These are phyloP conservation scores for Babesia divergens DNA, from an alignment of 169 alveolate species.

Conservation along the genomic window DNA sequence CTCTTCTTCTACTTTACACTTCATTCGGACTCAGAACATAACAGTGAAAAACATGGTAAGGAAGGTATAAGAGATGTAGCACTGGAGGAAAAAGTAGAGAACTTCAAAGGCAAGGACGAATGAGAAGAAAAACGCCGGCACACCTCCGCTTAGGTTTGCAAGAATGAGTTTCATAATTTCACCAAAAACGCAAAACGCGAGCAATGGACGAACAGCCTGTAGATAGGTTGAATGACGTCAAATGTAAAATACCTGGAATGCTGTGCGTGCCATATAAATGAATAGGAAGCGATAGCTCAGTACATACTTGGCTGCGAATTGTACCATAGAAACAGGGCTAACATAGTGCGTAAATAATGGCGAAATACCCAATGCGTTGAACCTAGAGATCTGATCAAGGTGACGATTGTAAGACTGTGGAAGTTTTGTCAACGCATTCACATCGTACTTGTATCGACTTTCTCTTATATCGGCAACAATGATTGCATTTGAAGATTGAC, in stretches of 20 bases:
- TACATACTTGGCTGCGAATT: constrained; percentile 74
- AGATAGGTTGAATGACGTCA: background rate
- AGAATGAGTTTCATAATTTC: constrained; percentile 81
- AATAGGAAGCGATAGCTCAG: constrained; percentile 79
- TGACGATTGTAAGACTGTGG: constrained; percentile 43
- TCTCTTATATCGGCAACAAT: background rate
- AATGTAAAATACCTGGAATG: constrained; percentile 76
- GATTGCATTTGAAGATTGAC: constrained; percentile 4
- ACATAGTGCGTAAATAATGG: constrained; percentile 64
- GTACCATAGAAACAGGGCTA: constrained; percentile 69
- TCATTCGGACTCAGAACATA: constrained; percentile 67
- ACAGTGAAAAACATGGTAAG: constrained; percentile 86
- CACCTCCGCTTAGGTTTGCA: constrained; percentile 82
- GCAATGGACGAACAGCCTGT: constrained; percentile 84
- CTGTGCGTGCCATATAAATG: constrained; percentile 85
- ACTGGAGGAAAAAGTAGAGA: constrained; percentile 82
- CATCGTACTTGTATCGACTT: constrained; percentile 34
- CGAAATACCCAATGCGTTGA: constrained; percentile 32
- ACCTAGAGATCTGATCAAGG: background rate
- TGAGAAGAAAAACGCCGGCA: constrained; percentile 81
- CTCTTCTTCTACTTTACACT: constrained; percentile 36
- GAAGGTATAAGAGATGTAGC: constrained; percentile 84
- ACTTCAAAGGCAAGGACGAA: constrained; percentile 86
- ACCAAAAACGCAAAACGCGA: constrained; percentile 85
- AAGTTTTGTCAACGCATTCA: constrained; percentile 20